A percentile compares a stretch with the other conserved stretches of the same genome.
phyloP scores from a whole-genome alignment of 345 rosid genomes.

The Lagerstroemia speciosa region DNA sequence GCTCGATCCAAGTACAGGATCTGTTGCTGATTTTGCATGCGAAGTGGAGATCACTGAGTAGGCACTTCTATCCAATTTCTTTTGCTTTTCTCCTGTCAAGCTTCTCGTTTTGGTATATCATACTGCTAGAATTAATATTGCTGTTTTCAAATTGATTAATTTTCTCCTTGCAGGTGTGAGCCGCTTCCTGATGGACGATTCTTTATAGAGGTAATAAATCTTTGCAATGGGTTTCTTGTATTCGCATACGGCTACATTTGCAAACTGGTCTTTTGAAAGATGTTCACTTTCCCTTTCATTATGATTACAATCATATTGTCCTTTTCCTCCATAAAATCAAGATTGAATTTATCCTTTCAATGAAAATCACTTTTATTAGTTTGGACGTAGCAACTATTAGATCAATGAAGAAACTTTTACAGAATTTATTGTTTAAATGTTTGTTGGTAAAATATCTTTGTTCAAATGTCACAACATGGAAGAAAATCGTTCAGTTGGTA shows the following conservation, averaged over 20 bases:
- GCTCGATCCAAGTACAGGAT: slow-evolving; percentile 57
- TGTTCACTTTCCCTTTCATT: too few species aligned
- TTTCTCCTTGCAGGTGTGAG: slow-evolving; percentile 55
- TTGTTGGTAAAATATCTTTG: not conserved
- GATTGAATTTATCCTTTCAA: too few species aligned
- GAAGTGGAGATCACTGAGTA: slow-evolving; percentile 99
- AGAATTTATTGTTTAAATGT: not conserved
- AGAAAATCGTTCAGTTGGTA: too few species aligned
- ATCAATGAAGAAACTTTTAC: too few species aligned
- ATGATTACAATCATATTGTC: not conserved
- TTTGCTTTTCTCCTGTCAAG: not conserved
- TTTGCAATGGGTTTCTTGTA: not conserved
- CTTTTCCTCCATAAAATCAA: too few species aligned
- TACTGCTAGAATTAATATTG: not conserved
- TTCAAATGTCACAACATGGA: too few species aligned
- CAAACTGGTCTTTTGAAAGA: not conserved
- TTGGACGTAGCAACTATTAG: too few species aligned
- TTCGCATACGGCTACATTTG: not conserved
- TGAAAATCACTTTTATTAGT: too few species aligned
- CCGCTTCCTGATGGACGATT: slow-evolving; percentile 93
- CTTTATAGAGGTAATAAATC: slow-evolving; percentile 53
- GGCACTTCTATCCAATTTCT: not conserved
- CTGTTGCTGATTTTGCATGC: slow-evolving; percentile 80
- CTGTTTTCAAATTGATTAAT: slow-evolving; percentile 11
- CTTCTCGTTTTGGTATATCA: not conserved